Evolutionary conservation across 2,329 filamentous ascomycete species (phyloP), one percentile per base, ranked within the genome.

Genomic region (Trichoderma harzianum): DNA sequence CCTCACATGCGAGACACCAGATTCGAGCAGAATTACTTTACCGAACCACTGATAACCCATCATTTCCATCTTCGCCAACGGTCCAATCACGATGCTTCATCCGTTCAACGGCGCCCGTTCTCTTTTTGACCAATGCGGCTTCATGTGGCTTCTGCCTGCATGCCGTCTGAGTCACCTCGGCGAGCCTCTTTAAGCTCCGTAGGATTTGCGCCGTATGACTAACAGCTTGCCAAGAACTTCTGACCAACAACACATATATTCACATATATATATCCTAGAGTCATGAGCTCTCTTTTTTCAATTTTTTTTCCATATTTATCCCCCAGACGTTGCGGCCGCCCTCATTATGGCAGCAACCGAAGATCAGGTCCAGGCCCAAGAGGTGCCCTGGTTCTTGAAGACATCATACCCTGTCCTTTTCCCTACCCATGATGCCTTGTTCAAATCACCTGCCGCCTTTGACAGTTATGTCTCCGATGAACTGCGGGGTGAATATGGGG

Each of bases 361-460:
- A 18, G 14, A 62, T 14, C 68, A 63, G 18, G 28, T 16, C 21
- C 69, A 62, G 18, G 47, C 30, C 21, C 69, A 55, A 11, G 69
- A 72, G 53, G 34, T 43, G 51, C 76, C 78, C 18, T 85, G 83
- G 81, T 84, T 82, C 73, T 79, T 85, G 64, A 79, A 78, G 69
- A 80, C 80, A 11, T 79, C 77, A 0, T 79, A 76, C 34, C 82
- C 83, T 0, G 83, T 85, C 34, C 73, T 79, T 14, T 78, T 84
- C 58, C 83, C 84, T 2, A 71, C 73, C 10, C 76, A 81, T 53
- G 77, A 80, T n/a, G 82, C 79, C 21, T 75, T 84, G 60, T 77
- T 75, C 53, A 74, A 78, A 21, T 69, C 81, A 0, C 74, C 75
- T 8, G 73, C 74, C n/a, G 79, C 82, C 5, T 83, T 83, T 53